Percentiles rank a stretch among this genome's conserved stretches.
phyloP scores from a whole-genome alignment of 78 protist species.

The Chrysochromulina parva region DNA sequence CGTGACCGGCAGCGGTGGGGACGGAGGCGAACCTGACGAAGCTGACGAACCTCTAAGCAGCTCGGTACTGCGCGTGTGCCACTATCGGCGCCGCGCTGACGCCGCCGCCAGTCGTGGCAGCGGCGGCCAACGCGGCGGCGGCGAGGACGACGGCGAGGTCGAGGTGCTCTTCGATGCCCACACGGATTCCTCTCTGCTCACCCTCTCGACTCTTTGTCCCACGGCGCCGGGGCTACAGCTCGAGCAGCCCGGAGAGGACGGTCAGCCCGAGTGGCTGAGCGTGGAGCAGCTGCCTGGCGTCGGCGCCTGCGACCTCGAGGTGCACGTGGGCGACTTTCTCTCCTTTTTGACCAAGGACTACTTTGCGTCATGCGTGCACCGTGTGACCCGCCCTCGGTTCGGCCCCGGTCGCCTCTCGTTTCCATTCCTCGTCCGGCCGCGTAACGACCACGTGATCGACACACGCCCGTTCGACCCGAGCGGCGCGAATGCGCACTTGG shows the following conservation, averaged over 20 bases:
- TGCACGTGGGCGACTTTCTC: background rate
- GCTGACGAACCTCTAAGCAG: too few species aligned
- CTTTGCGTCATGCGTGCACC: background rate
- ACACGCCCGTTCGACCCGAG: background rate
- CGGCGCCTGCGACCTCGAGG: background rate
- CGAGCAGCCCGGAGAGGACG: background rate
- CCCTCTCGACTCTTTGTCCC: background rate
- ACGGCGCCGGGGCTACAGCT: background rate
- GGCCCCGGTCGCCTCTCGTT: background rate
- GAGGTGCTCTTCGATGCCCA: background rate
- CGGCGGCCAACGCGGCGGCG: too few species aligned
- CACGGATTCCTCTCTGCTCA: background rate
- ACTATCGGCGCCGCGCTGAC: background rate
- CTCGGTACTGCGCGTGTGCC: background rate
- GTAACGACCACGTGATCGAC: background rate
- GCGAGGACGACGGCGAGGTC: too few species aligned
- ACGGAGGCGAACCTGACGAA: too few species aligned
- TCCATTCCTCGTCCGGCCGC: background rate
- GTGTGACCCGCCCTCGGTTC: background rate
- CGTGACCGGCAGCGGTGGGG: too few species aligned
- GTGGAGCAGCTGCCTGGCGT: background rate
- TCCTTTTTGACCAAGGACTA: background rate
- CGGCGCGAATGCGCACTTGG: background rate
- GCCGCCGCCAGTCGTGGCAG: background rate
- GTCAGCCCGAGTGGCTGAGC: background rate